A percentile compares a stretch with the other conserved stretches of the same genome.
Evolutionary conservation across 352 stramenopile genomes (phyloP).

Genomic region (Globisporangium iwayamae): DNA sequence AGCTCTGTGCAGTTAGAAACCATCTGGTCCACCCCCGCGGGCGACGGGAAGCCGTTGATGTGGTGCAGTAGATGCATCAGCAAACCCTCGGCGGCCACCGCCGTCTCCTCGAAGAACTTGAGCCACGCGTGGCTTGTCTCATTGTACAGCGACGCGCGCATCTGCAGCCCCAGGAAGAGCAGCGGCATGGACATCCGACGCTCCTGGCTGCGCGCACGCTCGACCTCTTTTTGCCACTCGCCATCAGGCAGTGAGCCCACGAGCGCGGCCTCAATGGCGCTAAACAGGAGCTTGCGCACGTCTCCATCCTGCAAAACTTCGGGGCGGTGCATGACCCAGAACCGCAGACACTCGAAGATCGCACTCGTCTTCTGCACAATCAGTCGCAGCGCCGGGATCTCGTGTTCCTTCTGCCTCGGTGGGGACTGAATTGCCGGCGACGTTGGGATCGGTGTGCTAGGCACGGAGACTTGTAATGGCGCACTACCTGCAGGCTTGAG

Average conservation of each 20-base stretch:
- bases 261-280: constrained; percentile 80
- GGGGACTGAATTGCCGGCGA: constrained; percentile 36
- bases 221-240: constrained; percentile 80
- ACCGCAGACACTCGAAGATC: constrained; percentile 84
- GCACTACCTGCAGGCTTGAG: constrained; percentile 30
- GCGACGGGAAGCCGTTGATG: constrained; percentile 81
- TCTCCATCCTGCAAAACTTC: constrained; percentile 73
- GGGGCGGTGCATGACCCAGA: constrained; percentile 80
- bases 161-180: constrained; percentile 81
- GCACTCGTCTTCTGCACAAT: constrained; percentile 83
- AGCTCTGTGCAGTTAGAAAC: constrained; percentile 77
- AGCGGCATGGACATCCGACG: constrained; percentile 78
- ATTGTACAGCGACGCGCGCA: constrained; percentile 76
- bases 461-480: background rate
- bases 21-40: constrained; percentile 82
- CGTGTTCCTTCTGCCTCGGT: constrained; percentile 38
- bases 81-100: constrained; percentile 72
- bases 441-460: constrained; percentile 16
- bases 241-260: constrained; percentile 74
- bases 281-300: constrained; percentile 84
- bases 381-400: constrained; percentile 64
- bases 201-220: constrained; percentile 56
- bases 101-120: constrained; percentile 84
- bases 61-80: constrained; percentile 86
- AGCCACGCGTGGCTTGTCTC: constrained; percentile 67